phyloP scores from a whole-genome alignment of 768 basidiomycete species.

The Suillus discolor region DNA sequence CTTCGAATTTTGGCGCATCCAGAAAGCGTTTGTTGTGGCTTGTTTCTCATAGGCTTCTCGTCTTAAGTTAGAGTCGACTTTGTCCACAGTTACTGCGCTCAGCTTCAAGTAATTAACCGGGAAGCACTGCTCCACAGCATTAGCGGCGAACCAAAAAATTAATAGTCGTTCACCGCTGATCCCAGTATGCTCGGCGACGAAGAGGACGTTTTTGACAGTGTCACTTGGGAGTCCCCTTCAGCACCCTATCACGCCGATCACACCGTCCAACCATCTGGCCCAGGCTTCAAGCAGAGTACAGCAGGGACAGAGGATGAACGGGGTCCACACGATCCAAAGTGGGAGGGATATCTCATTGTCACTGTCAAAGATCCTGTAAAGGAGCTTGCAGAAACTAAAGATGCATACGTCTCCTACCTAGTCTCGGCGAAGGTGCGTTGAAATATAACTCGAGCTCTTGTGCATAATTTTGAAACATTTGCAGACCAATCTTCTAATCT shows the following conservation, averaged over 20 bases:
- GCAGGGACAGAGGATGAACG: constrained; percentile 65
- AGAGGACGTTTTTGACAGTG: constrained; percentile 89
- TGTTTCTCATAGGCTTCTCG: constrained; percentile 23
- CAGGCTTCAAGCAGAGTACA: constrained; percentile 83
- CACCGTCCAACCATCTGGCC: constrained; percentile 49
- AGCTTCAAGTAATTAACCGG: background rate
- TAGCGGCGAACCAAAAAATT: background rate
- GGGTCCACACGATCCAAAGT: constrained; percentile 80
- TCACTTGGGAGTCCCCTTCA: constrained; percentile 85
- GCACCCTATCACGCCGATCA: constrained; percentile 53
- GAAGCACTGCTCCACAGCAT: background rate
- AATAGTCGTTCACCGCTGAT: background rate
- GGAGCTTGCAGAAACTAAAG: constrained; percentile 95
- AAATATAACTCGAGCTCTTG: background rate
- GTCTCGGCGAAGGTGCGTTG: constrained; percentile 80
- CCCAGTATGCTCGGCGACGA: constrained; percentile 78
- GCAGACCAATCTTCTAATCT: constrained; percentile 90
- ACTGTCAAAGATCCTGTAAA: constrained; percentile 91
- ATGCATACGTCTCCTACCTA: constrained; percentile 93
- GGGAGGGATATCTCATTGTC: constrained; percentile 86
- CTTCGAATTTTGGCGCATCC: constrained; percentile 28
- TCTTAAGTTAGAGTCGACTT: constrained; percentile 5
- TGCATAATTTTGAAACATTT: constrained; percentile 14
- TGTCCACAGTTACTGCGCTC: constrained; percentile 6
- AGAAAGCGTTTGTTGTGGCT: constrained; percentile 29